Conservation (phyloP, 2,329 filamentous ascomycete species). For the Boeremia exigua region DNA sequence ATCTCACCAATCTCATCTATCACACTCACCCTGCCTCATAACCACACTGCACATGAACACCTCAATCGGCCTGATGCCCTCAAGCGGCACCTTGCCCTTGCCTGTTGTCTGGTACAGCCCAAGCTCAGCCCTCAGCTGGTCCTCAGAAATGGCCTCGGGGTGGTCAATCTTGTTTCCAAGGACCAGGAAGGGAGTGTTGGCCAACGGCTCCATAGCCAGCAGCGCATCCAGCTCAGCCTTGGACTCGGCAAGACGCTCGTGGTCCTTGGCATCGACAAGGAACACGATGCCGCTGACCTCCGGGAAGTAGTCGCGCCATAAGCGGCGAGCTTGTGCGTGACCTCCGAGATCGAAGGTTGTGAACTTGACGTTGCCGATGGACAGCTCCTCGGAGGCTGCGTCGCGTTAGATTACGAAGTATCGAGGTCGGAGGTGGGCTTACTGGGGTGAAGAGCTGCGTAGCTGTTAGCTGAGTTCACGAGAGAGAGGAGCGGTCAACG, state of each 20-base stretch:
- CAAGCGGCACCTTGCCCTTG: slow-evolving; percentile 41
- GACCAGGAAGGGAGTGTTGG: slow-evolving; percentile 93
- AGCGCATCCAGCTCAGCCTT: slow-evolving; percentile 95
- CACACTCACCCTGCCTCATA: slow-evolving; percentile 75
- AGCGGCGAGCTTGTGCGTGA: slow-evolving; percentile 44
- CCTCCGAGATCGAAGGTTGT: slow-evolving; percentile 77
- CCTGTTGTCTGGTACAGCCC: slow-evolving; percentile 76
- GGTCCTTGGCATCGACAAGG: slow-evolving; percentile 95
- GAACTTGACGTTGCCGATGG: slow-evolving; percentile 70
- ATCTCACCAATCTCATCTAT: too few relatives aligned
- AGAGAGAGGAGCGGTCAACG: slow-evolving; percentile 8
- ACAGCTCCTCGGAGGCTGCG: slow-evolving; percentile 68
- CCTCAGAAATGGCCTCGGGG: slow-evolving; percentile 91
- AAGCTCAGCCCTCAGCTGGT: slow-evolving; percentile 88
- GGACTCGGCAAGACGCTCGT: slow-evolving; percentile 89
- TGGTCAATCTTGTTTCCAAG: slow-evolving; percentile 99
- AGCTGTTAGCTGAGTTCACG: slow-evolving; percentile 8
- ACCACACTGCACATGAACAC: slow-evolving; percentile 97
- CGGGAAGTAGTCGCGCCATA: slow-evolving; percentile 48
- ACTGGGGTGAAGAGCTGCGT: slow-evolving; percentile 78
- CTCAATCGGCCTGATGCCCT: slow-evolving; percentile 68
- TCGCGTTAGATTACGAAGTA: background rate
- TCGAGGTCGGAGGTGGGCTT: slow-evolving; percentile 49
- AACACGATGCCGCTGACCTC: slow-evolving; percentile 79
- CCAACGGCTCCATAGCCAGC: slow-evolving; percentile 92